Percentiles rank a stretch among this genome's conserved stretches.
These are phyloP conservation scores for Platismatia glauca DNA, from an alignment of 495 filamentous ascomycete genomes.

Conservation along the genomic window DNA sequence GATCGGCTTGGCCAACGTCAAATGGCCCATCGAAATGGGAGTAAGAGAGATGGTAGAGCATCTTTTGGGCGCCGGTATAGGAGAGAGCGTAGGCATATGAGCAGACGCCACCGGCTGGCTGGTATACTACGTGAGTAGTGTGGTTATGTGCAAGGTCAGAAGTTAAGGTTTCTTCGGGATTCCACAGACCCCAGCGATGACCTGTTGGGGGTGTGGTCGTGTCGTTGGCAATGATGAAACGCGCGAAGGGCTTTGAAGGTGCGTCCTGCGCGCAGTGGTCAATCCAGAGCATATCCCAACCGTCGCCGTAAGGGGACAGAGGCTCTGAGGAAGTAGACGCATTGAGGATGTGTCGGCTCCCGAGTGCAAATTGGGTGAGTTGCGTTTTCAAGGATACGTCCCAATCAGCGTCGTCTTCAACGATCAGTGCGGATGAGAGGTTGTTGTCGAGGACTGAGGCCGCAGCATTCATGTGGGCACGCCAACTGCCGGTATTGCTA, in stretches of 20 bases:
- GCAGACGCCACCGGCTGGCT: neutral
- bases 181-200: neutral
- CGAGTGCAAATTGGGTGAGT: constrained; percentile 36
- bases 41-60: neutral
- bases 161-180: neutral
- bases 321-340: constrained; percentile 23
- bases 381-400: constrained; percentile 41
- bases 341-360: constrained; percentile 23
- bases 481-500: neutral
- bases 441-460: constrained; percentile 33
- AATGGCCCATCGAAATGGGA: neutral
- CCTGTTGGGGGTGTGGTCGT: neutral
- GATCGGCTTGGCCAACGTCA: neutral
- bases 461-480: neutral
- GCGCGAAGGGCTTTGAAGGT: neutral
- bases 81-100: neutral
- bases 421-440: constrained; percentile 39
- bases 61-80: neutral
- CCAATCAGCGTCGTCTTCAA: constrained; percentile 52
- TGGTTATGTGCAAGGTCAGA: neutral
- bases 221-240: neutral
- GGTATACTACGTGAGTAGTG: neutral
- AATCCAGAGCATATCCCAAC: constrained; percentile 48
- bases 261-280: constrained; percentile 34
- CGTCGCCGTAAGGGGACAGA: constrained; percentile 42